Conservation (phyloP, 768 basidiomycete species). For the Boletus fagicola region DNA sequence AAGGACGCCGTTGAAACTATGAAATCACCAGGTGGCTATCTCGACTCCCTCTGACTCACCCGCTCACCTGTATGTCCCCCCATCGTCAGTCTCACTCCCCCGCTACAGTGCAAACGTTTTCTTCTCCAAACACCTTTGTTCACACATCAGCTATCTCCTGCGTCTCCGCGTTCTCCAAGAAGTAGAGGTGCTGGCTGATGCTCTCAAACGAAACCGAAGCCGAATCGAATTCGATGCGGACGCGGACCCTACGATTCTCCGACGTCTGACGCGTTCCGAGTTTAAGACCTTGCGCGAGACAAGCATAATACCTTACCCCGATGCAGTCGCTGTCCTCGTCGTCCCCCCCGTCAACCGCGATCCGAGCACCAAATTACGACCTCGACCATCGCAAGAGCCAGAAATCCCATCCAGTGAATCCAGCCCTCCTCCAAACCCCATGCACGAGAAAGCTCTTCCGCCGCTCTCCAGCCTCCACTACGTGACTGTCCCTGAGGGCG, state of each 20-base stretch:
- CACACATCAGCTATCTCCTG: conserved; percentile 63
- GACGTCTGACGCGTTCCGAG: conserved; percentile 64
- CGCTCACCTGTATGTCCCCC: conserved; percentile 1
- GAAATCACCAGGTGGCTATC: conserved; percentile 37
- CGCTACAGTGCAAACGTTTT: conserved; percentile 31
- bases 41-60: background rate
- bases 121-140: conserved; percentile 44
- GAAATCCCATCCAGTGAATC: conserved; percentile 26
- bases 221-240: conserved; percentile 4
- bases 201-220: conserved; percentile 7
- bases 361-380: conserved; percentile 43
- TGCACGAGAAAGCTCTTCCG: conserved; percentile 22
- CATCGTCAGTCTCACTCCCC: conserved; percentile 17
- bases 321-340: conserved; percentile 66
- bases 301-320: conserved; percentile 45
- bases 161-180: conserved; percentile 78
- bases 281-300: conserved; percentile 48
- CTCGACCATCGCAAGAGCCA: conserved; percentile 39
- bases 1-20: conserved; percentile 43
- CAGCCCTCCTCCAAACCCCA: background rate
- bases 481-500: background rate
- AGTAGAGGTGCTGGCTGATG: conserved; percentile 53
- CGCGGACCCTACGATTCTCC: conserved; percentile 44
- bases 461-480: conserved; percentile 27
- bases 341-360: conserved; percentile 64